Evolutionary conservation across 2,329 filamentous ascomycete genomes (phyloP).

Genomic region (Aspergillus sp.): DNA sequence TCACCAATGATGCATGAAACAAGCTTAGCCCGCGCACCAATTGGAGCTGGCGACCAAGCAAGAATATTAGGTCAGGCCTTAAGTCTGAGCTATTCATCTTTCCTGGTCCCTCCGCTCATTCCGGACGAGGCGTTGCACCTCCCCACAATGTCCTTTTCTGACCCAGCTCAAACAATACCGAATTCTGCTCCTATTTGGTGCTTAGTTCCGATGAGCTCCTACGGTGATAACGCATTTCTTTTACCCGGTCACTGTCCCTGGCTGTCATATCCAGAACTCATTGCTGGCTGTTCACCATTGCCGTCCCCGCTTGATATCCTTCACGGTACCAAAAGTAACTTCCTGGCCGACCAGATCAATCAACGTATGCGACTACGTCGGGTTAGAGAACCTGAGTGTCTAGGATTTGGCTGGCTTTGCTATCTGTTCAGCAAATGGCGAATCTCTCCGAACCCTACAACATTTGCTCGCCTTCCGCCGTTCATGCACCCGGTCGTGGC

Average conservation of each 20-base stretch:
- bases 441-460: background rate
- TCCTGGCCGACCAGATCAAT: slow-evolving; percentile 5
- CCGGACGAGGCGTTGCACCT: background rate
- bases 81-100: background rate
- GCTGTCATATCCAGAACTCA: background rate
- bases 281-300: background rate
- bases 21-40: background rate
- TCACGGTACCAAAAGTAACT: slow-evolving; percentile 8
- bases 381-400: slow-evolving; percentile 6
- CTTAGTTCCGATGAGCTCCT: background rate
- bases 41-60: background rate
- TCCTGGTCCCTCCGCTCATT: background rate
- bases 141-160: background rate
- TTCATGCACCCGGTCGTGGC: background rate
- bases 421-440: slow-evolving; percentile 9
- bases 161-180: background rate
- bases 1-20: background rate
- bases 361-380: background rate
- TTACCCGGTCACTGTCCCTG: background rate
- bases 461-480: background rate
- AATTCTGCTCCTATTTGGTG: background rate
- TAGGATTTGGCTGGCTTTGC: slow-evolving; percentile 4
- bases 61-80: background rate
- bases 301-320: slow-evolving; percentile 3
- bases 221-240: background rate